phyloP scores from a whole-genome alignment of 352 stramenopile genomes.

The Halophytophthora batemanensis region DNA sequence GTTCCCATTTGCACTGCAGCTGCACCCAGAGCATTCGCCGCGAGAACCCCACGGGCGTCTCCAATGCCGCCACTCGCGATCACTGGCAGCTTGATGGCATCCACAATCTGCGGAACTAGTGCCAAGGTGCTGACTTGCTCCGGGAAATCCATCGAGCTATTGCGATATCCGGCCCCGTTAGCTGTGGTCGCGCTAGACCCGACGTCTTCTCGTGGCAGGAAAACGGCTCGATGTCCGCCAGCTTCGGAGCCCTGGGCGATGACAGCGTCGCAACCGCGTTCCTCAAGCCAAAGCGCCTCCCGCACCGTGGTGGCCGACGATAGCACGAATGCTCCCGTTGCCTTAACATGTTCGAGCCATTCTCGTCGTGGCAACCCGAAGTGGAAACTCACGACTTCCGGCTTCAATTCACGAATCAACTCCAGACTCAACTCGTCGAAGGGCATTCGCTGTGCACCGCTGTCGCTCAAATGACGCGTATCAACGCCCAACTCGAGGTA shows the following conservation, averaged over 20 bases:
- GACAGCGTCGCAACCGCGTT: constrained; percentile 38
- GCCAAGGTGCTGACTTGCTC: constrained; percentile 37
- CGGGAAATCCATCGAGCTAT: constrained; percentile 27
- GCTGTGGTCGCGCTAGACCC: constrained; percentile 1
- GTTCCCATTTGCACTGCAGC: constrained; percentile 62
- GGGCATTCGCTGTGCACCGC: constrained; percentile 29
- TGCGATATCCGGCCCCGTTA: no score
- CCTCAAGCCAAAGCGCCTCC: constrained; percentile 31
- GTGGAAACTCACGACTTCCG: constrained; percentile 63
- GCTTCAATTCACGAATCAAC: constrained; percentile 46
- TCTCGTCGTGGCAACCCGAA: constrained; percentile 41
- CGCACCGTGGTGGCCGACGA: constrained; percentile 39
- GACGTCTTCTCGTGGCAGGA: constrained; percentile 25
- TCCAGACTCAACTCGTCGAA: constrained; percentile 32
- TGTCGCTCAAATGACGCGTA: constrained; percentile 8
- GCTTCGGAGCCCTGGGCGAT: constrained; percentile 61
- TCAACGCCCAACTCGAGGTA: constrained; percentile 32
- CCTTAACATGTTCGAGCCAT: constrained; percentile 30
- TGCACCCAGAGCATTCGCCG: constrained; percentile 40
- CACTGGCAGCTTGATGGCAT: constrained; percentile 35
- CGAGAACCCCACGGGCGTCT: constrained; percentile 36
- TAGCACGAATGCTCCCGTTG: constrained; percentile 38
- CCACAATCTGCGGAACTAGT: constrained; percentile 46
- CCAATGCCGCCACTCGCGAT: constrained; percentile 62
- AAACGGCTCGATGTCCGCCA: constrained; percentile 52